These are phyloP conservation scores for Acmispon strigosus DNA, from an alignment of 306 rosid species.

Conservation along the genomic window DNA sequence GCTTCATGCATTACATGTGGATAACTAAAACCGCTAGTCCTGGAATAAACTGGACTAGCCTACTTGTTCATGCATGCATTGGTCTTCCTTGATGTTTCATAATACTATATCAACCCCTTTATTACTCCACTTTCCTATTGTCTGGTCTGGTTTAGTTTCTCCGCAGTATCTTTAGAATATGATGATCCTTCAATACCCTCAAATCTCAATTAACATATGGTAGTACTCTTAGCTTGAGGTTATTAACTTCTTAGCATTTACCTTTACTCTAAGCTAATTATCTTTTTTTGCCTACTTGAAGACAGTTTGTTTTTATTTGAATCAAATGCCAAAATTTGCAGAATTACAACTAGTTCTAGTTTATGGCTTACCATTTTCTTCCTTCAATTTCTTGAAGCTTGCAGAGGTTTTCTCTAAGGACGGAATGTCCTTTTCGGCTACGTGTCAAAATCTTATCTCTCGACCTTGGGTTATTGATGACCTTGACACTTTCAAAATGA, in stretches of 20 bases:
- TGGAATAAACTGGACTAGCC: no score
- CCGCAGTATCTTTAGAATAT: neutral
- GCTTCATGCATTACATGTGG: no score
- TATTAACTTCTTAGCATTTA: neutral
- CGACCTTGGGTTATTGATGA: slow-evolving; percentile 97
- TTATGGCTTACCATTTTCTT: slow-evolving; percentile 12
- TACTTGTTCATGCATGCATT: no score
- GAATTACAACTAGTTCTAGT: neutral
- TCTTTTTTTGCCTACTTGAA: neutral
- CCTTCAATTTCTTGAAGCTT: slow-evolving; percentile 58
- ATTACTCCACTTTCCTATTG: no score
- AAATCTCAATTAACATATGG: neutral
- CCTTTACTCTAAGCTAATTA: neutral
- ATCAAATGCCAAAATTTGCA: neutral
- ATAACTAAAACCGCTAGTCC: no score
- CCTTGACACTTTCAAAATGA: slow-evolving; percentile 62
- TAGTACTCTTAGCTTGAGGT: neutral
- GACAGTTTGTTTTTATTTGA: neutral
- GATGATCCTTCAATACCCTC: neutral
- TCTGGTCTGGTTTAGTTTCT: no score
- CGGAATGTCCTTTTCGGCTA: slow-evolving; percentile 82
- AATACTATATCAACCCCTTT: no score
- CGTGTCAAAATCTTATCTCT: slow-evolving; percentile 80
- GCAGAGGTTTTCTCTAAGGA: slow-evolving; percentile 87
- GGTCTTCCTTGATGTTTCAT: no score